Base-by-base conservation (phyloP, 1,284 basidiomycete genomes). In the Fomitopsis palustris region DNA sequence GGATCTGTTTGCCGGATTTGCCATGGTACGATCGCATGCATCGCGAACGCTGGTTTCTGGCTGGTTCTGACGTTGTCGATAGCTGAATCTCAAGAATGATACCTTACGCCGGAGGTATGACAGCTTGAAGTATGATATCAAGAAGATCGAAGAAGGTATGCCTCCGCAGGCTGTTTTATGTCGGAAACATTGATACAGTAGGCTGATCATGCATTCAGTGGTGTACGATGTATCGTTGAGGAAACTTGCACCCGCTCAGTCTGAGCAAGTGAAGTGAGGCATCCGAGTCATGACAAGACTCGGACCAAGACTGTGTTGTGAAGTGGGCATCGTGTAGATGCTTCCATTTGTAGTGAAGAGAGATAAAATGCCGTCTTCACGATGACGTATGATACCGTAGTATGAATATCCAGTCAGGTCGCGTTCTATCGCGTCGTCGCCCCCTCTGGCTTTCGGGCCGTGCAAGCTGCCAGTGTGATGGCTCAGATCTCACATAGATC, bases 31-130 rank as follows among this genome's bases (percentile, higher is more conserved):
- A 61, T 37, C 86, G 93, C 87, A 91, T 89, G 65, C 59, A 67
- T 61, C 31, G 23, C 21, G 19, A 1, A 3, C 37, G 19, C 39
- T 33, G 19, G 17, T 5, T 10, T 5, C 4, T 42, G 17, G 14
- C 14, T n/a, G 12, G 21, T 17, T 54, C 23, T 54, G 25, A 27
- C 27, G 55, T 7, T 47, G 23, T 17, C 23, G 8, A 8, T 67
- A 93, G 88, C 78, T 95, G n/a, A 95, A 94, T 69, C 77, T 95
- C n/a, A 95, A 93, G 69, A 95, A 95, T 63, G 92, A 94, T 68
- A 72, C 77, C 0, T 76, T 95, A 4, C 85, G 92, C 10, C 83
- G 90, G 61, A 77, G 92, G 55, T 95, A 92, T 67, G 92, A 92
- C 67, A 85, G 87, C 64, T 74, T 93, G 25, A 93, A 93, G 70